Evolutionary conservation across 1,284 basidiomycete species (phyloP).

Genomic region (Amylostereum chailletii): DNA sequence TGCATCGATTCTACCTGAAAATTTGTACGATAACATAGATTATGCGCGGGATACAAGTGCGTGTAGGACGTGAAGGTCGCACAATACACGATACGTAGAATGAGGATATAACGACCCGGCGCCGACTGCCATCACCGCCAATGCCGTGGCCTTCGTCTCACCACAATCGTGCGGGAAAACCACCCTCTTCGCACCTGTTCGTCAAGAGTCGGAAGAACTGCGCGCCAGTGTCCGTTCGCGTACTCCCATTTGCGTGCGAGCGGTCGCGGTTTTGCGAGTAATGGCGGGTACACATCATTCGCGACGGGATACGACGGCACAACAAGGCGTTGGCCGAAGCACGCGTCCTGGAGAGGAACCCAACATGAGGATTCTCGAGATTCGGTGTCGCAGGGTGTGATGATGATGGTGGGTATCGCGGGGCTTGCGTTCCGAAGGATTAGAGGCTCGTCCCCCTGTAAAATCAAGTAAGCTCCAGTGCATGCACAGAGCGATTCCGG

Average conservation of each 20-base stretch:
- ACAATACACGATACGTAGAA: too few species aligned
- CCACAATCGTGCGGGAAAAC: slow-evolving; percentile 25
- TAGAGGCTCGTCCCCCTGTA: slow-evolving; percentile 9
- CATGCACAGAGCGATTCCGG: slow-evolving; percentile 4
- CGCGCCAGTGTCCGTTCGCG: slow-evolving; percentile 45
- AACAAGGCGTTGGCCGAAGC: slow-evolving; percentile 40
- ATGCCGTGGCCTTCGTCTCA: slow-evolving; percentile 13
- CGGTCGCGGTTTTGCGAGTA: slow-evolving; percentile 19
- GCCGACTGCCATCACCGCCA: slow-evolving; percentile 1
- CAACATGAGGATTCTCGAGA: slow-evolving; percentile 30
- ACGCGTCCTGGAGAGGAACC: slow-evolving; percentile 46
- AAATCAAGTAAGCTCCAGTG: background rate
- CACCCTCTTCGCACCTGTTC: slow-evolving; percentile 38
- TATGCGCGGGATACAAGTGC: too few species aligned
- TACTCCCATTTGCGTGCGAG: slow-evolving; percentile 35
- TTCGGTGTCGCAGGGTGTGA: slow-evolving; percentile 36
- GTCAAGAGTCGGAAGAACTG: slow-evolving; percentile 33
- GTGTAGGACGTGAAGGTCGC: too few species aligned
- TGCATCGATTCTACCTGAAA: too few species aligned
- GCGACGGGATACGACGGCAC: slow-evolving; percentile 41
- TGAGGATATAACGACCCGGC: too few species aligned
- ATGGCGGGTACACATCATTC: slow-evolving; percentile 40
- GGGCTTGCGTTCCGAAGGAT: slow-evolving; percentile 21
- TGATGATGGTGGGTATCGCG: slow-evolving; percentile 38
- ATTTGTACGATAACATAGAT: too few species aligned